Evolutionary conservation across 2,329 filamentous ascomycete genomes (phyloP), one percentile per base, ranked within the genome.

Genomic region (Cytospora paraplurivora): DNA sequence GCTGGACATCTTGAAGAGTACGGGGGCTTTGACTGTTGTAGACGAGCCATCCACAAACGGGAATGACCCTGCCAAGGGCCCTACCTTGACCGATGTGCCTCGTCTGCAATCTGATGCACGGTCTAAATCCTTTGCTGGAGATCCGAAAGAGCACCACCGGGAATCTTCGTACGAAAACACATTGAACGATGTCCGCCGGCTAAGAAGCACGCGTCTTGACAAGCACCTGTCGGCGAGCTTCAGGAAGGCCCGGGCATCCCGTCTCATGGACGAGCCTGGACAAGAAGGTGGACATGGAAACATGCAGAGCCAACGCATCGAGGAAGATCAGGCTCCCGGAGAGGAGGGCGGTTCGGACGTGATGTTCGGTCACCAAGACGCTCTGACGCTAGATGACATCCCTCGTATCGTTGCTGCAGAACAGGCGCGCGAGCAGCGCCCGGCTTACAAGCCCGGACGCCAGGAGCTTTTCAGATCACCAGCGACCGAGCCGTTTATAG

Each of bases 361-460:
- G 69, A 94, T 93, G 72, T 93, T 99, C 72, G 92, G 92, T 41
- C 88, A 93, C 69, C 90, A 94, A 72, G 93, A 98, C 76, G 92
- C 92, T 32, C 85, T 99, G 66, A 97, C 94, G 0, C 80, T 99
- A 62, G 95, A 99, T 72, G 95, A 99, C 72, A 98, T 99, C 69
- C 93, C 95, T 10, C 86, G 95, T 67, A 96, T 99, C 71, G 93
- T 97, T 50, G 95, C 95, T 38, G 92, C 95, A 15, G 93, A 98
- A 75, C 94, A 98, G 76, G 93, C 94, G 32, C 89, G 93, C 70
- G 94, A 98, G 73, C 92, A 96, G 73, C 84, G 91, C 67, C 90
- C 91, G 32, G 56, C 63, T 13, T 92, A 92, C 72, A 90, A 88
- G 66, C 89, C 90, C 71, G 87, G 88, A 49, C 86, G 91, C 32